Evolutionary conservation across 345 rosid genomes (phyloP).

Genomic region (Euclidium syriacum): DNA sequence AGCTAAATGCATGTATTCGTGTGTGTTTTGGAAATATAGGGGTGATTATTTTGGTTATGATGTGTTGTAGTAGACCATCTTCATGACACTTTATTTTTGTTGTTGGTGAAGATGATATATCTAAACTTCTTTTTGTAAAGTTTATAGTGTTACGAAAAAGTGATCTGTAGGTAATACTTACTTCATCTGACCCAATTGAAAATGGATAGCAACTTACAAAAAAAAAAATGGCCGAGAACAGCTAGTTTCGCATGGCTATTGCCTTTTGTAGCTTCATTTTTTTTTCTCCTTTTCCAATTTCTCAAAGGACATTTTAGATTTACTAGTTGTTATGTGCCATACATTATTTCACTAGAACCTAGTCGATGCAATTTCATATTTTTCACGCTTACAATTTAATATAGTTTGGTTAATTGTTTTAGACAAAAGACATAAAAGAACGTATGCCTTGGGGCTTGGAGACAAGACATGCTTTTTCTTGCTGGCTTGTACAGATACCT

Average conservation of each 20-base stretch:
- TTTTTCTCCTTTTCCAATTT: neutral
- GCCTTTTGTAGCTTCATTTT: neutral
- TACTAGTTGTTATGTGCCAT: neutral
- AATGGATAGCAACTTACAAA: neutral
- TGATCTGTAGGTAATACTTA: neutral
- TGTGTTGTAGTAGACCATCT: slow-evolving; percentile 33
- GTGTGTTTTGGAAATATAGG: slow-evolving; percentile 30
- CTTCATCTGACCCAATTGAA: neutral
- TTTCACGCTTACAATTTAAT: neutral
- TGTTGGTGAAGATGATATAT: slow-evolving; percentile 15
- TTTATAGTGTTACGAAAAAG: neutral
- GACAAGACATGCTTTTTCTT: slow-evolving; percentile 22
- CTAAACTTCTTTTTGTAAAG: slow-evolving; percentile 3
- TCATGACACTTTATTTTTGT: slow-evolving; percentile 19
- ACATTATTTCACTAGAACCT: slow-evolving; percentile 4
- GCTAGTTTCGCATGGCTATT: neutral
- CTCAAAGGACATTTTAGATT: neutral
- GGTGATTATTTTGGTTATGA: slow-evolving; percentile 39
- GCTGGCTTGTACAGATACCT: slow-evolving; percentile 12
- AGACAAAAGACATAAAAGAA: neutral
- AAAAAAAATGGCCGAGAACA: neutral
- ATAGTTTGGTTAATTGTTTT: neutral
- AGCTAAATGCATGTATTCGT: slow-evolving; percentile 38
- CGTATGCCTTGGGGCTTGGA: neutral
- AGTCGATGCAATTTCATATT: neutral